Base-by-base conservation (phyloP, 768 basidiomycete genomes). In the Trametes elegans region DNA sequence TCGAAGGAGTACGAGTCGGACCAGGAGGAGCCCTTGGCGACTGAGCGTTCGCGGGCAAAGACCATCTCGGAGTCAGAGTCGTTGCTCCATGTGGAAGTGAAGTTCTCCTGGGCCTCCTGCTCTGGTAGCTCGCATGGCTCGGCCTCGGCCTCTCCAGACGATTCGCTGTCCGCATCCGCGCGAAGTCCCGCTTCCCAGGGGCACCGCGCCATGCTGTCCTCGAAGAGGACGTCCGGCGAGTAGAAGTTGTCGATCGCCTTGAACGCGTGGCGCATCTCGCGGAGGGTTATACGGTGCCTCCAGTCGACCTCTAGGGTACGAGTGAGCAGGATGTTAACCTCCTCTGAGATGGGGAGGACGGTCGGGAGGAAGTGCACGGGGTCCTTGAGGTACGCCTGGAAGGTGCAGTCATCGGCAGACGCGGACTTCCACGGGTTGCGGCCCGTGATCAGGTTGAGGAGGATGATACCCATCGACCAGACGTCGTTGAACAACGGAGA, bases 391-490 rank as follows among this genome's bases (percentile, higher is more conserved):
- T 91, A 99, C 0, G 88, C 88, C 62, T 87, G 82, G 78, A 94
- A 99, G 3, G 92, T 94, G 58, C 88, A 86, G 71, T 98, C 96
- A 36, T 84, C 77, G 1, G 73, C 67, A 3, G 83, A 86, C 3
- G 96, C 94, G 21, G 90, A 88, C 69, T 90, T 90, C 96, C 96
- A 98, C 4, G 96, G 96, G 65, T 98, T 98, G 28, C 96, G 83
- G 5, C 93, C 93, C 21, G 93, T 97, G 24, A 90, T 85, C 40
- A 99, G 83, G 71, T 99, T 99, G 67, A 98, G 84, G 32, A 99
- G 85, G 57, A 99, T 91, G 65, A 99, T 90, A 29, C 94, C 96
- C 39, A 98, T 76, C 7, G 94, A 93, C 96, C 96, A 99, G 60
- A 98, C 81, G 70, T 99, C 96, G 71, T 97, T 96, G 68, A 82